Base-by-base conservation (phyloP, 805 yeast genomes). In the Zygoascus bituminiphila region DNA sequence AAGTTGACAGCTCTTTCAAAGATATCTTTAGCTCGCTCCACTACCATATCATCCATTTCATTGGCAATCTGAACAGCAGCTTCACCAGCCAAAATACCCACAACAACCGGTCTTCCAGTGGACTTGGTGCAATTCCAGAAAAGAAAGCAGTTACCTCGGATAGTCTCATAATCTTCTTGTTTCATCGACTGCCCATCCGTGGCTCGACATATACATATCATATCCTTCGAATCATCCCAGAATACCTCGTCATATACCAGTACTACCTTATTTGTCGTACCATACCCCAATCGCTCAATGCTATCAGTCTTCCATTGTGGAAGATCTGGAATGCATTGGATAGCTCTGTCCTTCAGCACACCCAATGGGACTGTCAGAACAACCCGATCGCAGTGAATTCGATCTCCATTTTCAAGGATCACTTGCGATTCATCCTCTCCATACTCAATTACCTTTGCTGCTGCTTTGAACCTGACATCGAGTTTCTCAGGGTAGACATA, bases 351-450 rank as follows among this genome's bases (percentile, higher is more conserved):
- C 53, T 70, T 70, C 45, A 70, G 55, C 5, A 69, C 70, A 0
- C 74, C 74, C 3, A 70, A 57, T 1, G 74, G 74, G 5, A 66
- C 64, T 5, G 73, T 67, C 20, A 67, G 58, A 1, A 69, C 59
- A 3, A 64, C 67, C 9, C 68, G 58, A 48, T 70, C 73, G 4
- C 71, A 73, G 1, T 55, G 48, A n/a, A 70, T 59, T n/a, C 56
- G 60, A 45, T 68, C 72, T 5, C 72, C 72, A 46, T 68, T 67
- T 37, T 64, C 69, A 20, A 69, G 50, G 12, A 61, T 57, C 8
- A 68, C 57, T 22, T 58, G 59, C 2, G 63, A 55, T 21, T 58
- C 52, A 31, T 67, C 68, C 19, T 61, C 61, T 5, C 60, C 64
- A 46, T 66, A 68, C 53, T 67, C 69, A 22, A 69, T 53, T 2